Base-by-base conservation (phyloP, 2,329 filamentous ascomycete genomes). In the Colletotrichum endophyticum region DNA sequence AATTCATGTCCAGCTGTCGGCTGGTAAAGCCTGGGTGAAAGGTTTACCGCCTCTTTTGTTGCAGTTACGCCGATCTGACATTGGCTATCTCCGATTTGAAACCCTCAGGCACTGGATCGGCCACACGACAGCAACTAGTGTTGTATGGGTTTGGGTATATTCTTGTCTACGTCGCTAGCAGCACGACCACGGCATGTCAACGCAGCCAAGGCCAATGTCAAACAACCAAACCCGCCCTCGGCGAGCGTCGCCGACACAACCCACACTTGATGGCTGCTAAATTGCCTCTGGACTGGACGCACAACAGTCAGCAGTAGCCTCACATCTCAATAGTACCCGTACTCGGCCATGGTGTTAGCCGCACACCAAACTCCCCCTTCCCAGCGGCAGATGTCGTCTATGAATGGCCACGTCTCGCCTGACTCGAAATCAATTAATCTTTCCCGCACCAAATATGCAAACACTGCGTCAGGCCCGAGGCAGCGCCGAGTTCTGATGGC, bases 61-160 rank as follows among this genome's bases (percentile, higher is more conserved):
- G 70, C 73, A 72, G 61, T 62, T 62, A 22, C 36, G 61, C 73
- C 56, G 73, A 75, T 75, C 72, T 75, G 34, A 67, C 68, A 61
- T 53, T 44, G 53, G 6, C 53, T 34, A 72, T 62, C 44, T 68
- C 30, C 32, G 39, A 59, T 59, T 12, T 69, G 73, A 76, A 73
- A 73, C 73, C 32, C 32, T 66, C 62, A n/a, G 66, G 16, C 63
- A 34, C 59, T 34, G 25, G 30, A n/a, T 57, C 39, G 36, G 70
- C 32, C 36, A n/a, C 61, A 27, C 30, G 25, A 63, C 30, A 16
- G 36, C 66, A 39, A 39, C 49, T 28, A 49, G 39, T n/a, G 39
- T 49, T n/a, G 19, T 49, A 49, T 49, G 44, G 19, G 44, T 49
- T 13, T 49, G 44, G 19, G 44, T 49, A 15, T 56, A 25, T 68